A percentile compares a stretch with the other conserved stretches of the same genome.
These are phyloP conservation scores for Candida ascalaphidarum DNA, from an alignment of 805 yeast genomes.

Conservation along the genomic window DNA sequence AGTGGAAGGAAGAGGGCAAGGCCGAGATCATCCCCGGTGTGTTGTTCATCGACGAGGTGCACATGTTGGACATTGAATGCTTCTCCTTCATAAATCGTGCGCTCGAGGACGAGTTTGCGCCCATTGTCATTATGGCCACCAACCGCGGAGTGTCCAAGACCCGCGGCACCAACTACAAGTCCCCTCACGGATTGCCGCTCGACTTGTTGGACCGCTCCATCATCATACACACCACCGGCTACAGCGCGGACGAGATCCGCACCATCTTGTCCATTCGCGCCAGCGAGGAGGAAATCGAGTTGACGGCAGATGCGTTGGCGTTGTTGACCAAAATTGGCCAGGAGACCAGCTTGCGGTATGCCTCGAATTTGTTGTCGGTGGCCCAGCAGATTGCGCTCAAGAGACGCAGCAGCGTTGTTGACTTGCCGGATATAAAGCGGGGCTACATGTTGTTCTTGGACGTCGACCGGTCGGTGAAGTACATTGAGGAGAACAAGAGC, in stretches of 20 bases:
- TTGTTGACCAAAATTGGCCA: conserved; percentile 82
- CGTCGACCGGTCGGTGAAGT: conserved; percentile 81
- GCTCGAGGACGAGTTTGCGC: conserved; percentile 91
- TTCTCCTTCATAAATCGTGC: conserved; percentile 95
- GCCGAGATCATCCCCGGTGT: conserved; percentile 98
- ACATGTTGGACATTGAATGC: conserved; percentile 96
- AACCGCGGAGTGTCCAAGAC: conserved; percentile 92
- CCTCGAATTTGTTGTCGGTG: conserved; percentile 84
- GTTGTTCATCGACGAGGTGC: conserved; percentile 93
- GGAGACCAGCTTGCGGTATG: conserved; percentile 88
- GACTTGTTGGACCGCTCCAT: conserved; percentile 92
- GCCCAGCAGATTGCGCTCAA: conserved; percentile 80
- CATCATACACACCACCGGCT: conserved; percentile 78
- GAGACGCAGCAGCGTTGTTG: conserved; percentile 66
- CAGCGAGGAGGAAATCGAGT: conserved; percentile 86
- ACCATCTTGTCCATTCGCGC: conserved; percentile 85
- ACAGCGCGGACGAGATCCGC: conserved; percentile 75
- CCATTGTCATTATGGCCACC: conserved; percentile 90
- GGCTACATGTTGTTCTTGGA: conserved; percentile 83
- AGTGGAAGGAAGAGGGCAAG: conserved; percentile 98
- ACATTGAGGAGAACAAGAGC: conserved; percentile 57
- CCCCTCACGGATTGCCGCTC: conserved; percentile 96
- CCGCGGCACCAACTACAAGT: conserved; percentile 85
- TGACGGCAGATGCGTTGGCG: conserved; percentile 74
- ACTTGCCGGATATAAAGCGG: conserved; percentile 76